phyloP scores from a whole-genome alignment of 495 filamentous ascomycete genomes.

The Penicillium chermesinum region DNA sequence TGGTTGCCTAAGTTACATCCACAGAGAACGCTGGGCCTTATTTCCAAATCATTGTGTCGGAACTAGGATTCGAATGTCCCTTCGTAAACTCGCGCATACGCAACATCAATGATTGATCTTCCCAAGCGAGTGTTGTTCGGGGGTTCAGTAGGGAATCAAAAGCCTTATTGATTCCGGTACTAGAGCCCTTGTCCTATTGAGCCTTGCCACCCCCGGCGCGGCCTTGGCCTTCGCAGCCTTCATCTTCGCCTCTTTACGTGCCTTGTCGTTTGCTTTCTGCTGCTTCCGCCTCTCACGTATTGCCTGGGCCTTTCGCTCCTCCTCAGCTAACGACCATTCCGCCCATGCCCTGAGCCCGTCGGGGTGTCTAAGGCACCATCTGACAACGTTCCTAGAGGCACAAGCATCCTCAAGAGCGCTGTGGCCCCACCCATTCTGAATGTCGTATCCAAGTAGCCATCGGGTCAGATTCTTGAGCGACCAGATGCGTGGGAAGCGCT shows the following conservation, averaged over 20 bases:
- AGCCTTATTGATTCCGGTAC: no score
- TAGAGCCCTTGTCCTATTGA: no score
- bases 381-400: slow-evolving; percentile 35
- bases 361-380: slow-evolving; percentile 31
- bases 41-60: no score
- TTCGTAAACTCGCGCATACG: no score
- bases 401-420: slow-evolving; percentile 37
- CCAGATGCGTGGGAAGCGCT: slow-evolving; percentile 13
- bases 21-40: no score
- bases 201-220: no score
- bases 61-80: no score
- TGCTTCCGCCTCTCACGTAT: slow-evolving; percentile 4
- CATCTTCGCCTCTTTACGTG: slow-evolving; percentile 2
- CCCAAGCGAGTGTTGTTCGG: no score
- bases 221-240: slow-evolving; percentile 2
- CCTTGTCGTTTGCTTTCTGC: slow-evolving; percentile 6
- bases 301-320: slow-evolving; percentile 4
- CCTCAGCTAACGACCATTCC: background rate
- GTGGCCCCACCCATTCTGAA: slow-evolving; percentile 33
- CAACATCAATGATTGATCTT: no score
- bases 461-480: slow-evolving; percentile 29
- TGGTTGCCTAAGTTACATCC: no score
- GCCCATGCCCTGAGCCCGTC: slow-evolving; percentile 6
- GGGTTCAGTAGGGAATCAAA: no score
- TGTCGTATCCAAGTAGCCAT: slow-evolving; percentile 24